Evolutionary conservation across 2,329 filamentous ascomycete genomes (phyloP), one percentile per base, ranked within the genome.

Genomic region (Neurospora sp.): DNA sequence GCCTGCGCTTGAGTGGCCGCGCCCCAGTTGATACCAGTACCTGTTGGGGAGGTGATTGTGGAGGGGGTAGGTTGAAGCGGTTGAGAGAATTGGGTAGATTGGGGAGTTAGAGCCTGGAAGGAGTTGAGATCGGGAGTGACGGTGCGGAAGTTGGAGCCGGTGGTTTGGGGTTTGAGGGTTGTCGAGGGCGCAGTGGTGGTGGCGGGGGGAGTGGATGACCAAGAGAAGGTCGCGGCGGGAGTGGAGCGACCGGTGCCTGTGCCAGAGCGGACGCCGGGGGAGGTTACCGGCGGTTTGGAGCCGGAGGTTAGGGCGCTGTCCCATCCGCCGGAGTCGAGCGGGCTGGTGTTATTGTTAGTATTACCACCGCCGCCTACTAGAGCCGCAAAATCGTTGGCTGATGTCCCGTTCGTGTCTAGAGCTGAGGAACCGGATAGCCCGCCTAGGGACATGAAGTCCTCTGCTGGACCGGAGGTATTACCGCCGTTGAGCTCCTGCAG

Each of bases 341-440:
- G 77, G 23, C 23, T 58, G 23, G 46, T 33, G 43, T 80, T 81
- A 23, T 76, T 76, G 70, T 77, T 79, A 38, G 77, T 74, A 66
- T 75, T 75, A 13, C 75, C 73, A 23, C 79, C 80, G 9, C 95
- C 95, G 76, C 96, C 93, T 68, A 99, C 94, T 2, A 99, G 87
- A 1, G 88, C 88, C 78, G 97, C 94, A 76, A 98, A 99, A 77
- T 96, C 93, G 71, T 91, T 87, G 67, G 91, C 85, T 2, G 83
- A 84, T 4, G 85, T 83, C 9, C 85, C 84, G 67, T 84, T 86
- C 58, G 79, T 76, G 68, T 88, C 84, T 69, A 89, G 86, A 58
- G 46, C 46, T 0, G 83, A 81, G 2, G 85, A 87, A 36, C 89
- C 89, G 4, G 87, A 89, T n/a, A 89, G 80, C 39, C 85, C 86